A percentile compares a stretch with the other conserved stretches of the same genome.
Conservation (phyloP, 257 asterid genomes). For the Petunia secreta region DNA sequence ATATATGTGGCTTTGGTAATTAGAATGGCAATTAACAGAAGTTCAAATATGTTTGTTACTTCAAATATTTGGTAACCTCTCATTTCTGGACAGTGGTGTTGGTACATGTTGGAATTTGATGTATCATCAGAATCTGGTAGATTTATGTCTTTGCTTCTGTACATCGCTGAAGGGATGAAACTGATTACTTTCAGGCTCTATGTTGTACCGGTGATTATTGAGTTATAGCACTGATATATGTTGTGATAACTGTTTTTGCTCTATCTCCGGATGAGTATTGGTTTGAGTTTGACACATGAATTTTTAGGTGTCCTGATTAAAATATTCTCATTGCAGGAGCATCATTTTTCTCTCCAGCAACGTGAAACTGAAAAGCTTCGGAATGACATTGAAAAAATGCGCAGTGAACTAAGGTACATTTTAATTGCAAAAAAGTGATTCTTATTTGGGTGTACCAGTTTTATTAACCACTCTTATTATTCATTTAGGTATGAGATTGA, state of each 20-base stretch:
- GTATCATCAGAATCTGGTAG: neutral
- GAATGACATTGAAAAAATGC: conserved; percentile 67
- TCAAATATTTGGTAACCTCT: neutral
- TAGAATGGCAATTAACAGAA: neutral
- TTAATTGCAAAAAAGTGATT: neutral
- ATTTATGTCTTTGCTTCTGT: too few relatives aligned
- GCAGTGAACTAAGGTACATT: conserved; percentile 61
- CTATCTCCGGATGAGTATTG: neutral
- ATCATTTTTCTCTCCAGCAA: conserved; percentile 65
- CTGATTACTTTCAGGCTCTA: neutral
- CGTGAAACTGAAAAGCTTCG: conserved; percentile 66
- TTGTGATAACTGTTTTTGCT: neutral
- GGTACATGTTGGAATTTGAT: neutral
- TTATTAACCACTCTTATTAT: neutral
- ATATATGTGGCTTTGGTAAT: neutral
- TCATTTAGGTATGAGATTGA: conserved; percentile 60
- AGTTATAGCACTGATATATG: neutral
- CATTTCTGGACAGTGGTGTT: neutral
- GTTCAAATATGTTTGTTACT: neutral
- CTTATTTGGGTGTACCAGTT: neutral
- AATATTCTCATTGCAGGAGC: conserved; percentile 46
- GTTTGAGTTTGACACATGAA: neutral
- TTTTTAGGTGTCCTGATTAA: neutral
- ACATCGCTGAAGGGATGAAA: neutral
- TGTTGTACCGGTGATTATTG: conserved; percentile 1